Base-by-base conservation (phyloP, 257 asterid genomes). In the Eucommia ulmoides region DNA sequence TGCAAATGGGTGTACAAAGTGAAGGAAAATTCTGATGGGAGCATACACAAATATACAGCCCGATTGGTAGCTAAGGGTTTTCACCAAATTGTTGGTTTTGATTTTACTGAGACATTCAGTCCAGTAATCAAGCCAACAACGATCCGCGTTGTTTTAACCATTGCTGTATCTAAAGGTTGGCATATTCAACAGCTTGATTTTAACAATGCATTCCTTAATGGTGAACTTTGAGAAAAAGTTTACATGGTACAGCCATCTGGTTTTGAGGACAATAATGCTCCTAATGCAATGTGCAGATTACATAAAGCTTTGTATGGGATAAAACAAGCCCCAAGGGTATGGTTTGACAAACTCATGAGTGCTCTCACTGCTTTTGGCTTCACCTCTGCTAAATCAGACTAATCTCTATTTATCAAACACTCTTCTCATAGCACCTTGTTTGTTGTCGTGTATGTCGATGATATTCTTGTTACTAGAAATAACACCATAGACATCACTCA, bases 1-100 rank as follows among this genome's bases (percentile, higher is more conserved):
- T n/a, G n/a, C n/a, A 38, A 38, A 38, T 38, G 45, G 45, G 45
- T 38, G n/a, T 38, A 8, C 45, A 38, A 38, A 38, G n/a, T 38
- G 2, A 38, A 38, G n/a, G 17, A 18, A 38, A 12, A 38, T 18
- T 14, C 45, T 38, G 45, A 38, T 15, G 45, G 45, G 11, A 38
- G 45, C 10, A 38, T 38, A 8, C 9, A 38, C 11, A 12, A 18
- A 3, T 38, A 38, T 18, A 38, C 11, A 38, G 45, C 45, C 45
- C 11, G 45, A 38, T 18, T 38, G 11, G n/a, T 38, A 18, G 16
- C 45, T 8, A 38, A 38, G 45, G 45, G 45, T 18, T 38, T 3
- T 38, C 17, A 38, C n/a, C 11, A 38, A 38, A 38, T 8, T 8
- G 11, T 18, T 38, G 45, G 45, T 2, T 8, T 38, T 14, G 45